Base-by-base conservation (phyloP, 179 eudicot genomes). In the Drosera spatulata region DNA sequence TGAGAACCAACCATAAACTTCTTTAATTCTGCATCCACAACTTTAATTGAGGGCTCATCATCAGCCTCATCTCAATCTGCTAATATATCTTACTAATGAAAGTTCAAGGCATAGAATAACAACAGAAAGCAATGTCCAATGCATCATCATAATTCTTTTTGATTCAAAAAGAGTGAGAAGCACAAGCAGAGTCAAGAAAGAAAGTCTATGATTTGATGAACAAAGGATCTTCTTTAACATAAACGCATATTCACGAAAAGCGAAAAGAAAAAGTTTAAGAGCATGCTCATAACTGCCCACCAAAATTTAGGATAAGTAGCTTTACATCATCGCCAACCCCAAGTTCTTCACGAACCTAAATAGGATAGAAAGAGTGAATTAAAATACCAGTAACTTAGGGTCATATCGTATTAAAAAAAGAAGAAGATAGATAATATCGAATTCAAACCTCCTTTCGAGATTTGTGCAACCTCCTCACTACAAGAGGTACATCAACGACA, bases 401-500 rank as follows among this genome's bases (percentile, higher is more conserved):
- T 55, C 39, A 5, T 22, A 3, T 61, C 45, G 50, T 48, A 62
- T 40, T 41, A 53, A 13, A 44, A 2, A 43, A n/a, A n/a, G n/a
- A 62, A n/a, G 15, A 43, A 39, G 51, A 41, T 40, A 46, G 40
- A 39, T 45, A 42, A 14, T 33, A 8, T 38, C 43, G n/a, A 59
- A 59, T 9, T 9, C 73, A 56, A 41, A 89, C 99, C 95, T 93
- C 93, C 64, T 77, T 76, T 55, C 91, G 93, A 45, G 90, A 65
- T 75, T 74, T 89, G 90, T 90, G 99, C 71, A 90, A 67, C 80
- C 97, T 79, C 72, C 99, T 83, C 60, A 93, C 99, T 58, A 93
- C 99, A 62, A 93, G 72, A 65, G 99, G 99, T 45, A 83, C 99
- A 74, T 93, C 99, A 65, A 93, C 75, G 56, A 73, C 85, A 79